phyloP scores from a whole-genome alignment of 176 grass and related monocot genomes.

The Chloris gayana region DNA sequence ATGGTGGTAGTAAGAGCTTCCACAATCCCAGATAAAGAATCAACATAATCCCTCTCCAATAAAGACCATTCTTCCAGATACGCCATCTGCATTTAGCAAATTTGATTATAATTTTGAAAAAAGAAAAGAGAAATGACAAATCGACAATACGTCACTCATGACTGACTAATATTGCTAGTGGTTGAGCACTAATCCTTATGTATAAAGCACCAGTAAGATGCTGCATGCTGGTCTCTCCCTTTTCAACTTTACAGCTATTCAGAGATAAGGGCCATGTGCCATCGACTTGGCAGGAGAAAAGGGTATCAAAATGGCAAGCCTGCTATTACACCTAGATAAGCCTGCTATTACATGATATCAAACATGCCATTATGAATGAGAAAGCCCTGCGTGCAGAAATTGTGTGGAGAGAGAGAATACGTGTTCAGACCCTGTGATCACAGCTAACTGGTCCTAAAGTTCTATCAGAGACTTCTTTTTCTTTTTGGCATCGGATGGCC shows the following conservation, averaged over 20 bases:
- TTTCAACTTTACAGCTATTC: constrained; percentile 48
- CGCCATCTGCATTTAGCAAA: constrained; percentile 60
- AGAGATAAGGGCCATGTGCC: constrained; percentile 13
- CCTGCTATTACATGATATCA: background rate
- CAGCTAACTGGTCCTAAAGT: constrained; percentile 31
- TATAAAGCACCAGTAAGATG: constrained; percentile 7
- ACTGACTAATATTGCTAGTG: background rate
- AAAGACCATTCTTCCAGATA: constrained; percentile 90
- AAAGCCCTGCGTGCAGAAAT: background rate
- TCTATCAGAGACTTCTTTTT: constrained; percentile 27
- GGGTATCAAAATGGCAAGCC: constrained; percentile 14
- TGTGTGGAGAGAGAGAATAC: constrained; percentile 10
- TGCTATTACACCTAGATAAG: constrained; percentile 5
- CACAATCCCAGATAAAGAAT: constrained; percentile 68
- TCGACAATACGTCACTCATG: constrained; percentile 10
- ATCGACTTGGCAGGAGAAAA: constrained; percentile 25
- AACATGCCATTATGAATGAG: background rate
- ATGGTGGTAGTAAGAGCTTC: constrained; percentile 84
- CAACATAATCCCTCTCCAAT: constrained; percentile 66
- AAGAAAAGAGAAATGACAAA: constrained; percentile 23
- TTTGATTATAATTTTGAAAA: constrained; percentile 24
- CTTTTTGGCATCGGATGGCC: constrained; percentile 25
- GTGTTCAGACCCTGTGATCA: constrained; percentile 30
- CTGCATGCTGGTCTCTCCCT: constrained; percentile 16
- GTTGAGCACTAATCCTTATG: constrained; percentile 16